Evolutionary conservation across 2,329 filamentous ascomycete genomes (phyloP), one percentile per base, ranked within the genome.

Genomic region (Fusarium dimerum): DNA sequence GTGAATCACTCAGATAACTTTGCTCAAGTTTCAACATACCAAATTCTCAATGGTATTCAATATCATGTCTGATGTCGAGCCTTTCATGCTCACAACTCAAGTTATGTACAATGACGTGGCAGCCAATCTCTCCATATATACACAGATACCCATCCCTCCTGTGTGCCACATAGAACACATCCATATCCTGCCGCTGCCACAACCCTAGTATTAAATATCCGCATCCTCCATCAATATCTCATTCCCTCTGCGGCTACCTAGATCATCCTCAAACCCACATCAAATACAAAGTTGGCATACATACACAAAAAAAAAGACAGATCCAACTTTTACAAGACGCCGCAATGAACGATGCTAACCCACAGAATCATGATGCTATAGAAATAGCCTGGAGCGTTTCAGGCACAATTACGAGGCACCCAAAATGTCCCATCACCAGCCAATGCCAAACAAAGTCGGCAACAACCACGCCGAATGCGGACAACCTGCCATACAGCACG

Each of bases 351-450:
- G 32, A 36, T 36, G 32, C 32, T 15, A 36, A 36, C 13, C 32
- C 32, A 15, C 10, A 36, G 9, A 36, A 36, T 9, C 10, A 36
- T 36, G 9, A 36, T 15, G 32, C 32, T 36, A 15, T 36, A 36
- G 11, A 36, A 15, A 36, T 10, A 9, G 13, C 55, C 49, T 48
- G 43, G 47, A 43, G 17, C 13, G 7, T 26, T 26, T 26, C 20
- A 26, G 48, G 55, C 48, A 56, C 47, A 40, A 52, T 49, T 45
- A 56, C 45, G 44, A 45, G 13, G 32, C 9, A 36, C 32, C 10
- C 32, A 10, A 4, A 36, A 11, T 15, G 13, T 15, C 11, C 11
- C 10, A 36, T 11, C 10, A 36, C 10, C 32, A 6, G 9, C 32
- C 4, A 36, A 11, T 15, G 32, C 20, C 20, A 26, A 5, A 26